Conservation (phyloP, 2,329 filamentous ascomycete species). For the Talaromyces sp. region DNA sequence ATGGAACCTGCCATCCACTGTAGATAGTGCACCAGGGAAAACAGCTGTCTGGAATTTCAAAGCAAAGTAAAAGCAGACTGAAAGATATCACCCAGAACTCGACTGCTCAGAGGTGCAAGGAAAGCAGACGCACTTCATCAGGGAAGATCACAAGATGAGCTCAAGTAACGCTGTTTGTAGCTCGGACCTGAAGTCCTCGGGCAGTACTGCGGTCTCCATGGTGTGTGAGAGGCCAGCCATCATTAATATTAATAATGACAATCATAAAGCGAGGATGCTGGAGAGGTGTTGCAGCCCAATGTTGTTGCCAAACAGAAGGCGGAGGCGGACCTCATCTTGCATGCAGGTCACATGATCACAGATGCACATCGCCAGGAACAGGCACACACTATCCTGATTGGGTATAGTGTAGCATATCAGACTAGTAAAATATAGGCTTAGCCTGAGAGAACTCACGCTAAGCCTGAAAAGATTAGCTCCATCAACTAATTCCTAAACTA, state of each 20-base stretch:
- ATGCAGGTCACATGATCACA: neutral
- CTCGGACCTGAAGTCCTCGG: neutral
- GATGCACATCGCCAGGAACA: slow-evolving; percentile 5
- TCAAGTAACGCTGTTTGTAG: neutral
- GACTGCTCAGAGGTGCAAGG: neutral
- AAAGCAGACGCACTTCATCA: neutral
- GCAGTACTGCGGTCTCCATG: neutral
- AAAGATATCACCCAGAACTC: neutral
- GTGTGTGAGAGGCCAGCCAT: neutral
- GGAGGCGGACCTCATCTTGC: slow-evolving; percentile 6
- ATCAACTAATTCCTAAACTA: neutral
- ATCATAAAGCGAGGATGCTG: neutral
- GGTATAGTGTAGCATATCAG: too few species aligned
- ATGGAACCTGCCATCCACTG: slow-evolving; percentile 4
- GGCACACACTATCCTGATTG: neutral
- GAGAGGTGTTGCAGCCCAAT: slow-evolving; percentile 15
- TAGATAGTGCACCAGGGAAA: neutral
- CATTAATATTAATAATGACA: neutral
- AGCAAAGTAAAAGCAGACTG: neutral
- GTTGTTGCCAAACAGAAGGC: slow-evolving; percentile 15
- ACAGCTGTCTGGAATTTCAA: neutral
- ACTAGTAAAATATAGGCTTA: neutral
- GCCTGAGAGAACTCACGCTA: too few species aligned
- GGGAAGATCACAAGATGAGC: slow-evolving; percentile 1
- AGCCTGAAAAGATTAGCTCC: neutral